phyloP scores from a whole-genome alignment of 2,329 filamentous ascomycete species.

The Fusarium sp. region DNA sequence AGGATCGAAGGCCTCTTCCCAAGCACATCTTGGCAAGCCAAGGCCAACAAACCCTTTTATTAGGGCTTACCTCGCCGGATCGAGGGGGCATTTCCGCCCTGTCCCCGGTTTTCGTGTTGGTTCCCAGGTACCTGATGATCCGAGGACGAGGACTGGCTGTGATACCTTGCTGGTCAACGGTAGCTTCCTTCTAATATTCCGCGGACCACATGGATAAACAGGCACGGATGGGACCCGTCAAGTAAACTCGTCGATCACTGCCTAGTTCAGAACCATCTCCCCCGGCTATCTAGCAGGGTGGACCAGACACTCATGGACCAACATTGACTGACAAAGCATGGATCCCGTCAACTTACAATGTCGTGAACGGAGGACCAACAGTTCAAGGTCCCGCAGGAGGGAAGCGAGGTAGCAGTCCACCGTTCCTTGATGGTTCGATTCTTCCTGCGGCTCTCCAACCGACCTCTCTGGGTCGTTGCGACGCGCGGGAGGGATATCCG shows the following conservation, averaged over 20 bases:
- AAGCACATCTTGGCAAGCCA: background rate
- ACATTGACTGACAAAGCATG: slow-evolving; percentile 5
- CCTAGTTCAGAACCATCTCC: background rate
- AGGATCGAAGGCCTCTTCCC: background rate
- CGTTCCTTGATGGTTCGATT: slow-evolving; percentile 5
- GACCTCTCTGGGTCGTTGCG: background rate
- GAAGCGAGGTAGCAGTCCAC: background rate
- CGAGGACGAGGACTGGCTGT: background rate
- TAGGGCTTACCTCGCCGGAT: slow-evolving; percentile 1
- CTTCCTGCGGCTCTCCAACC: background rate
- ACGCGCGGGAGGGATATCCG: slow-evolving; percentile 1
- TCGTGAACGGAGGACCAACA: background rate
- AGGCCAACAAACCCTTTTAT: background rate
- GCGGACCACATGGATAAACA: background rate
- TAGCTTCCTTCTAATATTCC: background rate
- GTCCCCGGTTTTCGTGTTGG: background rate
- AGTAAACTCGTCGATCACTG: slow-evolving; percentile 2
- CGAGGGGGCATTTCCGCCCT: slow-evolving; percentile 2
- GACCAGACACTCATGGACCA: background rate
- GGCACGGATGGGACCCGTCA: slow-evolving; percentile 4
- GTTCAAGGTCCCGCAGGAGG: slow-evolving; percentile 1
- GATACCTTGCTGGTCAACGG: background rate
- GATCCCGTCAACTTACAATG: background rate
- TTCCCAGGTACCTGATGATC: background rate
- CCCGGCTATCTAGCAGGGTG: slow-evolving; percentile 2